Conservation (phyloP, 2,329 filamentous ascomycete genomes). For the Epichloe brachyelytri region DNA sequence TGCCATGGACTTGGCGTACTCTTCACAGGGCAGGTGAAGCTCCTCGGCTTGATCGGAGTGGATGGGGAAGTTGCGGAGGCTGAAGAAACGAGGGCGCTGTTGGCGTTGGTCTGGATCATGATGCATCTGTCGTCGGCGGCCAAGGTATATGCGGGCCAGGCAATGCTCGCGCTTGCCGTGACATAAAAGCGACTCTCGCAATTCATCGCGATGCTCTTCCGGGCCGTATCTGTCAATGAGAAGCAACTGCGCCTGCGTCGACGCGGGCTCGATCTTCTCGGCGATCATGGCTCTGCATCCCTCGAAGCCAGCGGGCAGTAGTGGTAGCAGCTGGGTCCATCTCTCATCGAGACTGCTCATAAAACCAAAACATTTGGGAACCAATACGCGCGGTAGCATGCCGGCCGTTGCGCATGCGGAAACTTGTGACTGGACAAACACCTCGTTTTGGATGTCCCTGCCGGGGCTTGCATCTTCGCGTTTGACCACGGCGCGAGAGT, state of each 20-base stretch:
- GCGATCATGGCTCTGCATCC: slow-evolving; percentile 17
- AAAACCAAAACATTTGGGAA: background rate
- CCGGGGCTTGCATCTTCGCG: slow-evolving; percentile 5
- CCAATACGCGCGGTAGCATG: background rate
- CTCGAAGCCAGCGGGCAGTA: slow-evolving; percentile 10
- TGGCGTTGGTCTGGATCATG: background rate
- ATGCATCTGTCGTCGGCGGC: slow-evolving; percentile 15
- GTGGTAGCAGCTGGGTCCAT: slow-evolving; percentile 11
- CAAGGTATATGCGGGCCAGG: slow-evolving; percentile 36
- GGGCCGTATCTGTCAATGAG: slow-evolving; percentile 12
- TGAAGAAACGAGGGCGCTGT: slow-evolving; percentile 16
- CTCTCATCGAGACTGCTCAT: background rate
- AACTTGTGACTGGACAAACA: background rate
- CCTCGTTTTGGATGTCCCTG: slow-evolving; percentile 4
- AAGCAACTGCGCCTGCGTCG: slow-evolving; percentile 4
- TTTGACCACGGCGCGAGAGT: background rate
- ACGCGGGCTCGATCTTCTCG: slow-evolving; percentile 16
- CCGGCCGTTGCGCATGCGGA: background rate
- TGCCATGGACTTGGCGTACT: slow-evolving; percentile 33
- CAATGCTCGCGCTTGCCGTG: slow-evolving; percentile 29
- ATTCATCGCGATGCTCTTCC: background rate
- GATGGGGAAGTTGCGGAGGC: slow-evolving; percentile 35
- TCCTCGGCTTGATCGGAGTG: slow-evolving; percentile 36
- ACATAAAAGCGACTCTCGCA: slow-evolving; percentile 5
- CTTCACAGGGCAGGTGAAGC: slow-evolving; percentile 19